These are phyloP conservation scores for Fermentozyma sake DNA, from an alignment of 1,139 yeast genomes.

Conservation along the genomic window DNA sequence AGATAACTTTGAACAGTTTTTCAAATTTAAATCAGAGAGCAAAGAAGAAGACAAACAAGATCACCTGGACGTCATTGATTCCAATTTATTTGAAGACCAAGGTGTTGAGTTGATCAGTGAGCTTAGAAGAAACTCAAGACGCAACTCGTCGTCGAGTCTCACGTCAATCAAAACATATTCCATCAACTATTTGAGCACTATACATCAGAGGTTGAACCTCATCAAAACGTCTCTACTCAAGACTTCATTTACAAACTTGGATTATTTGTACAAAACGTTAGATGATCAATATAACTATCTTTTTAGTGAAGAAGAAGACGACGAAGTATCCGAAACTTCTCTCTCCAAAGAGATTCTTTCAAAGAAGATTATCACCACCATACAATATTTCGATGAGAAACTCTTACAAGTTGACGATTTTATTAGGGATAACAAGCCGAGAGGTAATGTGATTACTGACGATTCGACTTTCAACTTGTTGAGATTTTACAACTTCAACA, in stretches of 20 bases:
- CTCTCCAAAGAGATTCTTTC: slow-evolving; percentile 28
- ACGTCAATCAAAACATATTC: slow-evolving; percentile 31
- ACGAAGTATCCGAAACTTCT: slow-evolving; percentile 1
- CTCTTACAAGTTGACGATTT: slow-evolving; percentile 47
- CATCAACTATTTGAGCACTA: slow-evolving; percentile 29
- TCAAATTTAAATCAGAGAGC: slow-evolving; percentile 27
- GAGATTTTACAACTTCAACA: slow-evolving; percentile 54
- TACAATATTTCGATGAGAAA: slow-evolving; percentile 55
- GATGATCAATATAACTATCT: slow-evolving; percentile 54
- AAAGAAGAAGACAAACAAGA: slow-evolving; percentile 6
- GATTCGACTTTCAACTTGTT: slow-evolving; percentile 35
- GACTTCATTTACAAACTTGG: slow-evolving; percentile 41
- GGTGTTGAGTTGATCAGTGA: slow-evolving; percentile 8
- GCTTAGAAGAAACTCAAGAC: slow-evolving; percentile 16
- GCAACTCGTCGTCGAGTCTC: slow-evolving; percentile 26
- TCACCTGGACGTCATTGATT: slow-evolving; percentile 3
- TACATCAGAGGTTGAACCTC: slow-evolving; percentile 40
- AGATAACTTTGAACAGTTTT: slow-evolving; percentile 49
- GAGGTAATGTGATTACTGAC: slow-evolving; percentile 25
- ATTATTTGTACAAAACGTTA: slow-evolving; percentile 43
- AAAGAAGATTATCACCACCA: slow-evolving; percentile 46
- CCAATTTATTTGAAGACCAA: slow-evolving; percentile 5
- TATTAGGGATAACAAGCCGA: slow-evolving; percentile 35
- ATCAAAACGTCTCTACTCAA: slow-evolving; percentile 42
- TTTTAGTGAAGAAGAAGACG: slow-evolving; percentile 18